Evolutionary conservation across 352 stramenopile species (phyloP), one percentile per base, ranked within the genome.

Genomic region (Pythium monospermum): DNA sequence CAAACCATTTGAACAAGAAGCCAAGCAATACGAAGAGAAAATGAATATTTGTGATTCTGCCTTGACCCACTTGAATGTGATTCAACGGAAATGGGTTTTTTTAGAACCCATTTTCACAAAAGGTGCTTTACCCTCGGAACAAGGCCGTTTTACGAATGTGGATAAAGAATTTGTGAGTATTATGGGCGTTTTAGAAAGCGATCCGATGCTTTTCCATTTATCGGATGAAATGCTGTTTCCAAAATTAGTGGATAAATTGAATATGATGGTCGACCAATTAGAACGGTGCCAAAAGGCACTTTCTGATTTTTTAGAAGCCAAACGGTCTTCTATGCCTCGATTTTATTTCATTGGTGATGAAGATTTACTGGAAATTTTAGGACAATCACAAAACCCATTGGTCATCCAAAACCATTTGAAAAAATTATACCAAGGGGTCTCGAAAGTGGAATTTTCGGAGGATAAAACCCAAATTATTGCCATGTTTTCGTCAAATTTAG

Each of bases 291-390:
- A 98, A 38, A 98, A 98, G 50, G 93, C 94, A 3, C 67, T 98
- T 6, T 75, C 85, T 0, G 87, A 98, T 50, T 98, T 98, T 56
- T 66, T 98, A 12, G 94, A 98, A 57, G 82, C 94, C 36, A 98
- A 98, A 57, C 76, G 94, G 3, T 86, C 79, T 6, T 68, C 70
- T 6, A 95, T 98, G 71, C 94, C 94, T n/a, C 78, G 94, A 2
- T 98, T 98, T 57, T 98, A 98, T 63, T 98, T 98, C 49, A 96
- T 98, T 46, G 93, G 93, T 13, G 91, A 98, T 37, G 94, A 98
- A 58, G 94, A 98, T 50, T 44, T 98, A 43, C 71, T 98, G 6
- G 94, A 98, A 53, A 98, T 98, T 48, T 73, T 98, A 19, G 93
- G 93, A 0, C 92, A 98, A 53, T 80, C 84, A 21, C 81, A 96